Evolutionary conservation across 768 basidiomycete species (phyloP).

Genomic region (Suillus spraguei): DNA sequence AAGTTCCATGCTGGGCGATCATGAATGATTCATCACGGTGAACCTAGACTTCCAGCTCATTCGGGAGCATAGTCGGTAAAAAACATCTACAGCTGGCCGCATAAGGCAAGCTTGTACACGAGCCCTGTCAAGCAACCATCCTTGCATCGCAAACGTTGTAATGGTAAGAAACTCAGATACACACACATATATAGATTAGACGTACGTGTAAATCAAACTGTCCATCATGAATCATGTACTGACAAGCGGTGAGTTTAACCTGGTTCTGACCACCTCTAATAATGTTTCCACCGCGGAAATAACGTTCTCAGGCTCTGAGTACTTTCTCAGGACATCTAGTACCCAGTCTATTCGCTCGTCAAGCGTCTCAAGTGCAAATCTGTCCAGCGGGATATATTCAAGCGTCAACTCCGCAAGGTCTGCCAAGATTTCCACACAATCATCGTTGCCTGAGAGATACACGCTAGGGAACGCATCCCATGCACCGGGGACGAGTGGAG

Average conservation of each 20-base stretch:
- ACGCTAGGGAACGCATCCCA: constrained; percentile 9
- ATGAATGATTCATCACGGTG: background rate
- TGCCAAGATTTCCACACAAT: constrained; percentile 8
- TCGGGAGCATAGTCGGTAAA: background rate
- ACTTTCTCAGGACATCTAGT: constrained; percentile 9
- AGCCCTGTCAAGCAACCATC: background rate
- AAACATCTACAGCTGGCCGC: background rate
- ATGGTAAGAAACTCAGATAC: background rate
- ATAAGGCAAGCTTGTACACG: background rate
- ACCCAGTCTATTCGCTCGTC: constrained; percentile 7
- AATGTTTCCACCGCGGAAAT: constrained; percentile 6
- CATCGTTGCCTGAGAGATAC: constrained; percentile 7
- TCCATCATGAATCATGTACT: constrained; percentile 7
- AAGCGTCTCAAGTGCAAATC: background rate
- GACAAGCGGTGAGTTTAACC: constrained; percentile 7
- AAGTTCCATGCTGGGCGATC: background rate
- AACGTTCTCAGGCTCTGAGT: constrained; percentile 1
- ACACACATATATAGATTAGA: background rate
- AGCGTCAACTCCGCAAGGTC: constrained; percentile 6
- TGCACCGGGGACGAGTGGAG: background rate
- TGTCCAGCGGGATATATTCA: constrained; percentile 6
- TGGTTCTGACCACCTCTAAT: constrained; percentile 3
- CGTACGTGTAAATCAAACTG: constrained; percentile 6
- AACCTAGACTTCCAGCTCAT: background rate
- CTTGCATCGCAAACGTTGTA: constrained; percentile 1